Evolutionary conservation across 2,329 filamentous ascomycete genomes (phyloP), one percentile per base, ranked within the genome.

Genomic region (Pseudocercospora pini-densiflorae): DNA sequence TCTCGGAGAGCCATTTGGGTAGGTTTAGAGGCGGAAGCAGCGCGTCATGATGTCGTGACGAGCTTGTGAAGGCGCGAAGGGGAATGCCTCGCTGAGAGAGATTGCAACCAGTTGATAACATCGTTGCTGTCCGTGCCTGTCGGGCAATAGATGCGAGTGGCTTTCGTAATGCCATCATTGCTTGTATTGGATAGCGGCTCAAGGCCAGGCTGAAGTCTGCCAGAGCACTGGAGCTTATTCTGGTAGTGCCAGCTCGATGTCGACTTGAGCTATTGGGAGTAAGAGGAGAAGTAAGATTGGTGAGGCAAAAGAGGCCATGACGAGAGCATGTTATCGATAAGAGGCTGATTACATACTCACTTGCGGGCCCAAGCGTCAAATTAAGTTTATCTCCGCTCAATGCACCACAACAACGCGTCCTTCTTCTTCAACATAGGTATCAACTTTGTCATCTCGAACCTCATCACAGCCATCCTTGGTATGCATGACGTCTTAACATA

Each of bases 1-100:
- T 98, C 78, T 94, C 88, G 75, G 92, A 86, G 47, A 99, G 89
- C 94, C 81, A 83, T 77, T 82, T 82, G 2, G 81, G 81, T 45
- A 83, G 71, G 69, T 83, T 83, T 45, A 82, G 73, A 29, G 81
- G 81, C 21, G 65, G 65, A 27, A 61, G 65, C 1, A 67, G 57
- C 10, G 65, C 57, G 27, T 27, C 40, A 14, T 24, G 21, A 21
- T 54, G 29, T 27, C 49, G 45, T 8, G 57, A 24, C 5, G 64
- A 24, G 16, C 40, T 66, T 55, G 53, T 40, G 54, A 62, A 59
- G 27, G 55, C 10, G 21, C 24, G 27, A 27, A 5, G 5, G 8
- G 21, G 5, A 31, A 16, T 27, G 3, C 33, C 16, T 5, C 5
- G 16, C 5, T n/a, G 51, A 4, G 33, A 16, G 7, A 19, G 8